Percentiles rank a stretch among this genome's conserved stretches.
These are phyloP conservation scores for Osmanthus fragrans DNA, from an alignment of 257 asterid species.

Conservation along the genomic window DNA sequence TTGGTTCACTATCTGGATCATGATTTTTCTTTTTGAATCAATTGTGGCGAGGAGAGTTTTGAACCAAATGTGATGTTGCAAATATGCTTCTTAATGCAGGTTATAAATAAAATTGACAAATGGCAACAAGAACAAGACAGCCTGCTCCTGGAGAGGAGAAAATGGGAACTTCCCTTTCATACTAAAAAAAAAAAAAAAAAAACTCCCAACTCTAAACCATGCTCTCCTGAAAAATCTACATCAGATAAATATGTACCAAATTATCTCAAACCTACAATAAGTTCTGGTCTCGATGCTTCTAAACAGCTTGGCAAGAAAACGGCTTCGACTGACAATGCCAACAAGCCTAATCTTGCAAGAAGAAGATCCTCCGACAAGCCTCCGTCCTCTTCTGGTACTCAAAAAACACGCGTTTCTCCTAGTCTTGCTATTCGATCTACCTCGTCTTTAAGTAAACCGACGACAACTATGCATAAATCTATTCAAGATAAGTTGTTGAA, in stretches of 20 bases:
- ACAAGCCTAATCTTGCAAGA: constrained; percentile 32
- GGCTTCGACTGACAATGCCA: constrained; percentile 11
- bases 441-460: constrained; percentile 33
- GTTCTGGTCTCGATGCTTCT: constrained; percentile 30
- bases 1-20: background rate
- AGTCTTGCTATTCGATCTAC: constrained; percentile 38
- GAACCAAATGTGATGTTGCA: background rate
- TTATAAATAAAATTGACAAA: constrained; percentile 14
- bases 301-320: constrained; percentile 39
- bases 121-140: constrained; percentile 60
- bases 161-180: constrained; percentile 49
- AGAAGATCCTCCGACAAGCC: constrained; percentile 67
- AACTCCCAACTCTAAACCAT: constrained; percentile 28
- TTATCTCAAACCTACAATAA: constrained; percentile 54
- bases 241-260: constrained; percentile 40
- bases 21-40: background rate
- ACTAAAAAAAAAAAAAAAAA: constrained; percentile 18
- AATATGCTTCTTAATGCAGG: constrained; percentile 26
- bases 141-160: constrained; percentile 47
- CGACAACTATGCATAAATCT: constrained; percentile 24
- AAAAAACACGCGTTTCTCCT: constrained; percentile 42
- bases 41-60: background rate
- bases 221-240: constrained; percentile 28
- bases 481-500: constrained; percentile 33
- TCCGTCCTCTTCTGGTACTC: constrained; percentile 37